Evolutionary conservation across 176 grass and related monocot species (phyloP).

Genomic region (Saccharum officinarum): DNA sequence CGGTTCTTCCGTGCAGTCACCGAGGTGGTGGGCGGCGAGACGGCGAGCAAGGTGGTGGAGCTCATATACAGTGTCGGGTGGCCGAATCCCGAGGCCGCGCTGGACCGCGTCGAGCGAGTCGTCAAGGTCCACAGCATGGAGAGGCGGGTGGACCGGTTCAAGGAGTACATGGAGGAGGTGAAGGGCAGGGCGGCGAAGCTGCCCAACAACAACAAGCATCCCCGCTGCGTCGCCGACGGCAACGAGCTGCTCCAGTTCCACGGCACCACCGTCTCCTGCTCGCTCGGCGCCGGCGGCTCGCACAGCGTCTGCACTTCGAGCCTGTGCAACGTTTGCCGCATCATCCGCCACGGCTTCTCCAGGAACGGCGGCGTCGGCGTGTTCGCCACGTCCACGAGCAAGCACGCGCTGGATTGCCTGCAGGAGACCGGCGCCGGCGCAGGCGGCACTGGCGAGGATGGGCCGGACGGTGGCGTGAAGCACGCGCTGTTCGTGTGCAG

Average conservation of each 20-base stretch:
- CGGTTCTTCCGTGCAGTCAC: conserved; percentile 39
- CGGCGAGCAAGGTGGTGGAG: conserved; percentile 71
- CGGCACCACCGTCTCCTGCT: conserved; percentile 57
- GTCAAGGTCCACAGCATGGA: conserved; percentile 76
- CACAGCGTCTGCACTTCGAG: conserved; percentile 56
- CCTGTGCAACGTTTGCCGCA: conserved; percentile 67
- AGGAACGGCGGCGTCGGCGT: conserved; percentile 51
- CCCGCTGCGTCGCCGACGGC: conserved; percentile 78
- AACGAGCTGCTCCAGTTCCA: conserved; percentile 89
- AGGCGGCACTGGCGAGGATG: neutral
- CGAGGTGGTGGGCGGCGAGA: conserved; percentile 63
- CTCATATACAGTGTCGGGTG: conserved; percentile 71
- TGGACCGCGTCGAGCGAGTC: conserved; percentile 50
- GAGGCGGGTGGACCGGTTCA: conserved; percentile 49
- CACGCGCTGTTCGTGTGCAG: conserved; percentile 68
- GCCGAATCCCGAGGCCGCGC: conserved; percentile 46
- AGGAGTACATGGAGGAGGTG: conserved; percentile 68
- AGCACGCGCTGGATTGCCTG: conserved; percentile 55
- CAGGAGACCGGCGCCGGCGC: neutral
- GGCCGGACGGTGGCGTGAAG: neutral
- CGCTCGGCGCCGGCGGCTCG: conserved; percentile 50
- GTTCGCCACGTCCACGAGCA: conserved; percentile 69
- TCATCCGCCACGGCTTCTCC: conserved; percentile 67
- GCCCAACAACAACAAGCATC: conserved; percentile 55
- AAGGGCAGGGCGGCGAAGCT: conserved; percentile 53